A percentile compares a stretch with the other conserved stretches of the same genome.
Evolutionary conservation across 192 early-diverging fungal genomes (phyloP).

Genomic region (Neocallimastix lanati): DNA sequence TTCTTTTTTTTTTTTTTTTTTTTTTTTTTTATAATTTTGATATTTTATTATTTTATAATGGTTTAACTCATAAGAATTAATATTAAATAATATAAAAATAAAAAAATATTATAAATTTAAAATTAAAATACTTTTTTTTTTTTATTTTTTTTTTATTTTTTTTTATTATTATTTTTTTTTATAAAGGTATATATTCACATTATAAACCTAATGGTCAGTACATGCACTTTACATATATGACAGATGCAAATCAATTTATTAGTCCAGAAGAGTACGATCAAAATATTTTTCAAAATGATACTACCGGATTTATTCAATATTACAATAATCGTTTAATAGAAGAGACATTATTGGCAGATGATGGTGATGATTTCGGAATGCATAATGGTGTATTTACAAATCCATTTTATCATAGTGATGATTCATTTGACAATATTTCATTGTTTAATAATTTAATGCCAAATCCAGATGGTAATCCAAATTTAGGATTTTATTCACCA

Average conservation of each 20-base stretch:
- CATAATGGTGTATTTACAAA: not conserved
- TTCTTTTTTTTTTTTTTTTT: too few species aligned
- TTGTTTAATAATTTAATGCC: too few species aligned
- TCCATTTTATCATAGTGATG: not conserved
- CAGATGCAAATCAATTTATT: not conserved
- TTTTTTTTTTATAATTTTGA: too few species aligned
- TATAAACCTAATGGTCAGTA: not conserved
- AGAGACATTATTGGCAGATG: not conserved
- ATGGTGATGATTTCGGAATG: not conserved
- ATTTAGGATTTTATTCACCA: too few species aligned
- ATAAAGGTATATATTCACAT: not conserved
- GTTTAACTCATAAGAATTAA: too few species aligned
- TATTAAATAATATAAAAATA: too few species aligned
- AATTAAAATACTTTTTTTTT: too few species aligned
- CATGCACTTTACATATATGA: not conserved
- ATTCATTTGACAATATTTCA: not conserved
- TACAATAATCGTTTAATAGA: not conserved
- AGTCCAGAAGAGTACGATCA: not conserved
- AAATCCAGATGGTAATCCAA: too few species aligned
- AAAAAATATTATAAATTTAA: too few species aligned
- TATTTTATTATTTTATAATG: too few species aligned
- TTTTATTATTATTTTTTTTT: too few species aligned
- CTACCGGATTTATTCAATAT: not conserved
- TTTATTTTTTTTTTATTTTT: too few species aligned
- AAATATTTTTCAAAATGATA: not conserved